Evolutionary conservation across 176 grass and related monocot species (phyloP), one percentile per base, ranked within the genome.

Genomic region (Aegilops tauschii): DNA sequence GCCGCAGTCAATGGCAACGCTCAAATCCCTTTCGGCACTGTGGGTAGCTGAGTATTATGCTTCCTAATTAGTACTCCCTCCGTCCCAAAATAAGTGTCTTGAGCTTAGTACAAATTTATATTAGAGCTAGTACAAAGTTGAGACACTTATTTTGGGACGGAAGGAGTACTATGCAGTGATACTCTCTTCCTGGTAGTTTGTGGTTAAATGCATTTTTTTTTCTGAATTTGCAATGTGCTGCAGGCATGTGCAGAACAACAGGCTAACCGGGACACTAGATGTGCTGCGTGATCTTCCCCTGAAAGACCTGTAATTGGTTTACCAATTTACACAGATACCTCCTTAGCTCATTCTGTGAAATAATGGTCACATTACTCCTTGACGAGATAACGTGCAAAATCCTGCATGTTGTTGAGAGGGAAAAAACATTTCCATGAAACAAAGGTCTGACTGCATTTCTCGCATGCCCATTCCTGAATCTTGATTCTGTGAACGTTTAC

Each of bases 191-290:
- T 72, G 35, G 20, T 23, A 25, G 47, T 74, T 30, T 64, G 29
- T 74, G 30, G 3, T 17, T 3, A 70, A 56, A 10, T 80, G 39
- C 9, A 25, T 31, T 18, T 42, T 4, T 27, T 37, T 5, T 50
- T 54, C 65, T 86, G 14, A 83, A 73, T 27, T 20, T 86, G 8
- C 14, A 37, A 37, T 47, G 36, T 59, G 29, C 23, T 92, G 80
- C 79, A 95, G 93, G 76, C 82, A 92, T 86, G 28, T 92, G 31
- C 87, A 90, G 83, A 81, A 92, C 67, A 92, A 95, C 83, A 80
- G 66, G 29, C 69, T 95, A 44, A 67, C 79, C 27, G 88, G 93
- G n/a, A 90, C 69, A 50, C 88, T 95, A 3, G 80, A 95, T 56
- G 83, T 88, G 27, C 73, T 95, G 29, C 20, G 56, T 42, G 76